Evolutionary conservation across 768 basidiomycete species (phyloP), one percentile per base, ranked within the genome.

Genomic region (Pholiota microspora): DNA sequence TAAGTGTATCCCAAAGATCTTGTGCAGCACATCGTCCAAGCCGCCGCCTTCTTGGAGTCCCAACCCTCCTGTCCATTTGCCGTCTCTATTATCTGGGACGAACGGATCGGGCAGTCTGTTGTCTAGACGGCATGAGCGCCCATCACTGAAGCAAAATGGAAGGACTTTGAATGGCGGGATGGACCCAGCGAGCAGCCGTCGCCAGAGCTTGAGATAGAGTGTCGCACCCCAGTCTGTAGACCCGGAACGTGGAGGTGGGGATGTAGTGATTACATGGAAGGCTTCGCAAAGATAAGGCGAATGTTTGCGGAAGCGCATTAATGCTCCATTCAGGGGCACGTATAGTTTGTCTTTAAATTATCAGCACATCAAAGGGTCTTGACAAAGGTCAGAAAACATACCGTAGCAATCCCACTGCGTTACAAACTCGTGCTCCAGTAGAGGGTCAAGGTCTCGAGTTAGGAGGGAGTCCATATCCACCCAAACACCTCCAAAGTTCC

Each of bases 401-500:
- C 95, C 92, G 64, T 98, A 98, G 68, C 96, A 98, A 66, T 99
- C 96, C 96, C 96, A 99, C 64, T 99, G 94, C 1, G 93, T 96
- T 8, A 98, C 92, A 66, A 95, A 99, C 70, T 99, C 96, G 63
- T 92, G 89, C 68, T 97, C 95, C 5, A 90, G 78, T 52, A 98
- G 75, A 7, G 95, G 94, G 2, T 85, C 76, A 29, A 98, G 73
- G 71, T 94, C 91, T 51, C 96, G 76, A 42, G 93, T 96, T 58
- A 98, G 74, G 51, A 98, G 78, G 48, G 90, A 90, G 70, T 99
- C 96, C 94, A 98, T 97, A 67, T 99, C 96, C 45, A 98, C 78
- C 96, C 96, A 98, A 21, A 97, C 83, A 0, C 96, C 96, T 1
- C 96, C 96, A 64, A 82, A 85, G 57, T 82, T 84, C 92, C 94